phyloP scores from a whole-genome alignment of 176 grass and related monocot species.

The Alopecurus myosuroides region DNA sequence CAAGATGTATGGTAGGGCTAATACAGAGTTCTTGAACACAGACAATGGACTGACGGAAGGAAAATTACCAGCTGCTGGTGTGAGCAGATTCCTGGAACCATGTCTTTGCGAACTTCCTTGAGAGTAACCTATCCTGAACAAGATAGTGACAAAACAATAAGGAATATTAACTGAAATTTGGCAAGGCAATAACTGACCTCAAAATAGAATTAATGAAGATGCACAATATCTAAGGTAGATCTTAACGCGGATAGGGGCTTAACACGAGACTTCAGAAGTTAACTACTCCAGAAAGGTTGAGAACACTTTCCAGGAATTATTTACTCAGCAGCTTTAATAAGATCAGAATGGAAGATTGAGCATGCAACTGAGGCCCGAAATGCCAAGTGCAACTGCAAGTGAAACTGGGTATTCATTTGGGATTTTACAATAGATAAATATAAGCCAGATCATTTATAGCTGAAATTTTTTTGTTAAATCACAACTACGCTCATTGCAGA shows the following conservation, averaged over 20 bases:
- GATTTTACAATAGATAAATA: not conserved
- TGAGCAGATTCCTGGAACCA: conserved; percentile 45
- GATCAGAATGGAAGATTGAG: not conserved
- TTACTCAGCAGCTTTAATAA: not conserved
- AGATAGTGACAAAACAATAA: conserved; percentile 16
- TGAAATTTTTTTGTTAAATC: not conserved
- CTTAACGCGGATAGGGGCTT: not conserved
- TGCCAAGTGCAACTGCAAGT: not conserved
- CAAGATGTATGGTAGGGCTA: not conserved
- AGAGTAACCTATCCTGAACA: conserved; percentile 53
- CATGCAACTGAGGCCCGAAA: not conserved
- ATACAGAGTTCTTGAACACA: not conserved
- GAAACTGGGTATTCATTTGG: not conserved
- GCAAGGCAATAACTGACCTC: not conserved
- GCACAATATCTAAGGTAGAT: not conserved
- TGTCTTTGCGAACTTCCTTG: conserved; percentile 40
- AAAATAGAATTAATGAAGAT: conserved; percentile 9
- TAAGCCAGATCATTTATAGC: not conserved
- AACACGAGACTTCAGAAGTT: not conserved
- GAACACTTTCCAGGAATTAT: not conserved
- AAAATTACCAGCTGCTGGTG: conserved; percentile 65
- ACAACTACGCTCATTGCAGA: not conserved
- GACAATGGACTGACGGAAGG: not conserved
- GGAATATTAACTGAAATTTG: conserved; percentile 9
- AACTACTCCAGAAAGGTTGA: not conserved